Evolutionary conservation across 345 rosid species (phyloP).

Genomic region (Jatropha curcas): DNA sequence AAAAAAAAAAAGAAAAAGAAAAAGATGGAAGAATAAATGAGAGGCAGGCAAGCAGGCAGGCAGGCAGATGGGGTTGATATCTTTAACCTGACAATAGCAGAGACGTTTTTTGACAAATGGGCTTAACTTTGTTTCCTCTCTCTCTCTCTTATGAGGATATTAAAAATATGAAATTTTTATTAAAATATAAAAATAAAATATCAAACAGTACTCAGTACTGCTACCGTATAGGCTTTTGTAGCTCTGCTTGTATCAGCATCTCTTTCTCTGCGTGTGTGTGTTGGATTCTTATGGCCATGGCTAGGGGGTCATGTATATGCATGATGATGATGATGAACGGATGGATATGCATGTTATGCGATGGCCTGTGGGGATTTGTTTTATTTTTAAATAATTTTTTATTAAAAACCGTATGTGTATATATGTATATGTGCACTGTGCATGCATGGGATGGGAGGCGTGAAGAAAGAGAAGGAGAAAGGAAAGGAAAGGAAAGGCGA

Average conservation of each 20-base stretch:
- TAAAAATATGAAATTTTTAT: no score
- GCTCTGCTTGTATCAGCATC: no score
- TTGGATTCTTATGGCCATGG: no score
- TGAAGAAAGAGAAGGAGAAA: not conserved
- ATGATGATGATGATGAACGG: not conserved
- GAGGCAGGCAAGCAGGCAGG: constrained; percentile 13
- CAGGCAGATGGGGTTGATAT: constrained; percentile 12
- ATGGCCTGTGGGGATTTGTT: no score
- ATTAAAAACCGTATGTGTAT: no score
- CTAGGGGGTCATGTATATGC: not conserved
- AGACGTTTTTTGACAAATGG: constrained; percentile 13
- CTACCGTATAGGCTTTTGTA: no score
- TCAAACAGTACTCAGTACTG: no score
- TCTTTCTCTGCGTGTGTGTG: no score
- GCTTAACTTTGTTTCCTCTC: not conserved
- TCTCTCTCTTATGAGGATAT: not conserved
- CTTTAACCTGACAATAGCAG: constrained; percentile 25
- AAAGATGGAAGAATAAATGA: constrained; percentile 15
- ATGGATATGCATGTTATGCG: not conserved
- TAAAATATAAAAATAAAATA: no score
- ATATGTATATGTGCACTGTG: not conserved
- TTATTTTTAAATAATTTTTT: no score
- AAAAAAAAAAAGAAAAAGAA: not conserved
- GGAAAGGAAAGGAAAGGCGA: no score
- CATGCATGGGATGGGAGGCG: constrained; percentile 14